phyloP scores from a whole-genome alignment of 768 basidiomycete genomes.

The Termitomyces sp. region DNA sequence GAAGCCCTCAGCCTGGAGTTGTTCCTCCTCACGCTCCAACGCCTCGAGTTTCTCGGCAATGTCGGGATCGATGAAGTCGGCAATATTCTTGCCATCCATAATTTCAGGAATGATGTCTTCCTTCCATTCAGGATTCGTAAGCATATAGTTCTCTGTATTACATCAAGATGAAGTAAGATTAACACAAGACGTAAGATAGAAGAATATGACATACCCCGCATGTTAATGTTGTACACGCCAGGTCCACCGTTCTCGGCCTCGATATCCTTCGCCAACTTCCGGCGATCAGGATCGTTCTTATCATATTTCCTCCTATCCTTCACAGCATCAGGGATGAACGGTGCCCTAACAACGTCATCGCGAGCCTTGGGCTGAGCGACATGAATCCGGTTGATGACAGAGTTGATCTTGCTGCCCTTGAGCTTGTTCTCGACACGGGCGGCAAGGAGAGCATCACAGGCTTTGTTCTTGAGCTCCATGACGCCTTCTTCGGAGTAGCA shows the following conservation, averaged over 20 bases:
- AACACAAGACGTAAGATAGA: too few relatives aligned
- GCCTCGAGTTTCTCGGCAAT: slow-evolving; percentile 96
- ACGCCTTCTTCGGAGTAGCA: slow-evolving; percentile 97
- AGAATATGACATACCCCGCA: slow-evolving; percentile 66
- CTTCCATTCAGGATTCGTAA: slow-evolving; percentile 92
- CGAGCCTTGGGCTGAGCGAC: slow-evolving; percentile 89
- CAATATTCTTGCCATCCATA: slow-evolving; percentile 97
- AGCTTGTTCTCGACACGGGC: slow-evolving; percentile 94
- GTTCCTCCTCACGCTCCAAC: slow-evolving; percentile 94
- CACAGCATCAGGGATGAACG: slow-evolving; percentile 87
- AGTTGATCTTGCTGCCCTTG: slow-evolving; percentile 90
- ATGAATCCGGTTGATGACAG: slow-evolving; percentile 92
- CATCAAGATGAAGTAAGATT: too few relatives aligned
- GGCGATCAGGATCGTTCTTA: slow-evolving; percentile 78
- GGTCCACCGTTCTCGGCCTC: slow-evolving; percentile 87
- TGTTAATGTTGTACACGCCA: slow-evolving; percentile 87
- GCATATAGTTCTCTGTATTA: slow-evolving; percentile 83
- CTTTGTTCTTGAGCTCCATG: slow-evolving; percentile 92
- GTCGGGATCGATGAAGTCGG: slow-evolving; percentile 98
- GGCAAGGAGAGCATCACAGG: slow-evolving; percentile 93
- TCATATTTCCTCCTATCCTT: slow-evolving; percentile 80
- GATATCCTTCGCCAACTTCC: slow-evolving; percentile 70
- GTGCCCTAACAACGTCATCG: slow-evolving; percentile 83
- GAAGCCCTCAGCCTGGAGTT: slow-evolving; percentile 90
- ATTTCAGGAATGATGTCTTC: slow-evolving; percentile 97